Conservation (phyloP, 1,284 basidiomycete species). For the Apiotrichum akiyoshidainum region DNA sequence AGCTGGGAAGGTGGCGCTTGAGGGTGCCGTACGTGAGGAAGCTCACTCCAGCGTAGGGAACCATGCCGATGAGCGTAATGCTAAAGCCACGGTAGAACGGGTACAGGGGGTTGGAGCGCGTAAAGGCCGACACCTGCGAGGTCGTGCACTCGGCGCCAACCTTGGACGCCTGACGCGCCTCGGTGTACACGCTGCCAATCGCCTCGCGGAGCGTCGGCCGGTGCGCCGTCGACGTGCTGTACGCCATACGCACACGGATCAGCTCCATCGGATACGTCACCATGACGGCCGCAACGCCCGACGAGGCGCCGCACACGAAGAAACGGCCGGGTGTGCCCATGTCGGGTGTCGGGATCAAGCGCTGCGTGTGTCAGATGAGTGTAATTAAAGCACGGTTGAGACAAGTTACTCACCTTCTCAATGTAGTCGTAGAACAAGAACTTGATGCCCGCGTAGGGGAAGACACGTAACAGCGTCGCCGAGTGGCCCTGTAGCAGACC, state of each 20-base stretch:
- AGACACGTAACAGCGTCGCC: constrained; percentile 70
- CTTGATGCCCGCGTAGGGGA: constrained; percentile 96
- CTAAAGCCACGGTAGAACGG: constrained; percentile 88
- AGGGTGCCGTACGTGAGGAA: constrained; percentile 90
- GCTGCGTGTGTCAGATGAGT: constrained; percentile 48
- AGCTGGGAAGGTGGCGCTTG: constrained; percentile 59
- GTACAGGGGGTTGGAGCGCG: constrained; percentile 46
- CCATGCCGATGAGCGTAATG: constrained; percentile 84
- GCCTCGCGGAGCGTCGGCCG: constrained; percentile 64
- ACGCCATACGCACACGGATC: constrained; percentile 92
- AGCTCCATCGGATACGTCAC: constrained; percentile 94
- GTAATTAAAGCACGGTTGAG: neutral
- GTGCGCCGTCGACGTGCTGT: constrained; percentile 62
- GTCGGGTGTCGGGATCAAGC: constrained; percentile 77
- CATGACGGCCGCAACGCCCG: constrained; percentile 82
- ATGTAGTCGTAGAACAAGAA: constrained; percentile 95
- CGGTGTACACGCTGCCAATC: constrained; percentile 67
- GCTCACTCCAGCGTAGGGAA: constrained; percentile 94
- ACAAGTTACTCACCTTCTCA: constrained; percentile 59
- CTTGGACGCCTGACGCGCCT: constrained; percentile 51
- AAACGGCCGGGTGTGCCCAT: constrained; percentile 76
- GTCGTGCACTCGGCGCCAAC: neutral
- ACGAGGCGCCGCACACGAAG: constrained; percentile 74
- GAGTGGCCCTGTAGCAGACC: constrained; percentile 95
- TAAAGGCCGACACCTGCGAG: constrained; percentile 42